A percentile compares a stretch with the other conserved stretches of the same genome.
phyloP scores from a whole-genome alignment of 73 alveolate genomes.

The Halteria grandinella region DNA sequence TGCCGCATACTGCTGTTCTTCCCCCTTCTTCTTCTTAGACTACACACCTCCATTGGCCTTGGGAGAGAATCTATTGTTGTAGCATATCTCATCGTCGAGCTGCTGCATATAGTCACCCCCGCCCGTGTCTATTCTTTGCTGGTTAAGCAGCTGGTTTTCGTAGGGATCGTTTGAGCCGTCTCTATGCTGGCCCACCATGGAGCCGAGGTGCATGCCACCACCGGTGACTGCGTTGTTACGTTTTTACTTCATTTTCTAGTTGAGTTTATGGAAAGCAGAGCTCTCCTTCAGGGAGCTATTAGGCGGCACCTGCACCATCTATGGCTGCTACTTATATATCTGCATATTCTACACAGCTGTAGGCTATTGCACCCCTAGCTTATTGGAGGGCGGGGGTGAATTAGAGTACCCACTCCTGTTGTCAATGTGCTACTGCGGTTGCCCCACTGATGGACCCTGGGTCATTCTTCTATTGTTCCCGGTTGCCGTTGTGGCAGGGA shows the following conservation, averaged over 20 bases:
- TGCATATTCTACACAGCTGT: neutral
- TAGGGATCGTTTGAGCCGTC: slow-evolving; percentile 10
- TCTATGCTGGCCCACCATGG: neutral
- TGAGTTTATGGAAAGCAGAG: slow-evolving; percentile 33
- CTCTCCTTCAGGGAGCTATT: neutral
- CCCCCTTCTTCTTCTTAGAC: neutral
- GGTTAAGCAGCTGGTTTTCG: too few species aligned
- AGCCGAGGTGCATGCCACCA: too few species aligned
- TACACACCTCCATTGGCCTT: neutral
- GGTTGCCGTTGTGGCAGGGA: neutral
- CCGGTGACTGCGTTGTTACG: slow-evolving; percentile 30
- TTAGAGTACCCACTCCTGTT: slow-evolving; percentile 26
- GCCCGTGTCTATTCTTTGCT: slow-evolving; percentile 45
- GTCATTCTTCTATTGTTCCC: neutral
- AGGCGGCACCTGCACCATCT: slow-evolving; percentile 28
- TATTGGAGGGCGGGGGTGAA: slow-evolving; percentile 13
- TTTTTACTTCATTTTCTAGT: slow-evolving; percentile 32
- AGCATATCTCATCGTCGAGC: neutral
- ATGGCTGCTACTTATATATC: neutral
- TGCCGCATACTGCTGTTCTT: slow-evolving; percentile 4
- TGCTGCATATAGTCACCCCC: slow-evolving; percentile 42
- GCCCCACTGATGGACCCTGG: neutral
- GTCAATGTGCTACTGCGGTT: neutral
- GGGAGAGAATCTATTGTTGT: slow-evolving; percentile 26
- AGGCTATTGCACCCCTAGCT: neutral